A percentile compares a stretch with the other conserved stretches of the same genome.
phyloP scores from a whole-genome alignment of 2,329 filamentous ascomycete species.

The Xylaria digitata region DNA sequence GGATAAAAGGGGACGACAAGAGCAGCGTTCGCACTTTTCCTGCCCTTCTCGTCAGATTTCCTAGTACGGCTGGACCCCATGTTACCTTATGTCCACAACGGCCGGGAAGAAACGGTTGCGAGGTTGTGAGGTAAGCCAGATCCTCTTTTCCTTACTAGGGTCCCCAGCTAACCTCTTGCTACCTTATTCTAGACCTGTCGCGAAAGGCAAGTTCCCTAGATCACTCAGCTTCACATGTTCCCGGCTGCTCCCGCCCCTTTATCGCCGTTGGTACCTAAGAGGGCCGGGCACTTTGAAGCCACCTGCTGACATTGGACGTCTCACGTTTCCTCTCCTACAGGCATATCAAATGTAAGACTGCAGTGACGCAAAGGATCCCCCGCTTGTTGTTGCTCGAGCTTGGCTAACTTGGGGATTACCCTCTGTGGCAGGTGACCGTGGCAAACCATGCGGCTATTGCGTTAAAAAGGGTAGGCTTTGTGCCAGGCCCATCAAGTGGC shows the following conservation, averaged over 20 bases:
- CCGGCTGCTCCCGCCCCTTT: neutral
- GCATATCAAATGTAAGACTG: conserved; percentile 17
- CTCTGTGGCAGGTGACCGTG: conserved; percentile 1
- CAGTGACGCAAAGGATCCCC: neutral
- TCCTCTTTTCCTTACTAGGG: neutral
- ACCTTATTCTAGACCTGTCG: conserved; percentile 11
- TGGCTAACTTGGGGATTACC: neutral
- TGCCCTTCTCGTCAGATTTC: conserved; percentile 7
- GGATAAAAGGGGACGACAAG: conserved; percentile 14
- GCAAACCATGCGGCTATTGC: conserved; percentile 8
- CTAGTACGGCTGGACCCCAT: neutral
- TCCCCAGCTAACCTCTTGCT: neutral
- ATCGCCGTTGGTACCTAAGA: neutral
- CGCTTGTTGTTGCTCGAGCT: neutral
- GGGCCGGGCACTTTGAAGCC: neutral
- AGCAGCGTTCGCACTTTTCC: conserved; percentile 7
- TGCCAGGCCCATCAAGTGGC: conserved; percentile 6
- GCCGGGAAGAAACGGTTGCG: neutral
- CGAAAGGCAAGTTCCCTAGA: conserved; percentile 4
- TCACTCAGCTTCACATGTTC: neutral
- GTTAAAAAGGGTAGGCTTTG: conserved; percentile 1
- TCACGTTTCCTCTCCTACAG: neutral
- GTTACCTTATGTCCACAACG: conserved; percentile 4
- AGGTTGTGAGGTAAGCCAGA: conserved; percentile 14
- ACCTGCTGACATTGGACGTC: neutral